Conservation (phyloP, 2,329 filamentous ascomycete genomes). For the Botrytis tulipae region DNA sequence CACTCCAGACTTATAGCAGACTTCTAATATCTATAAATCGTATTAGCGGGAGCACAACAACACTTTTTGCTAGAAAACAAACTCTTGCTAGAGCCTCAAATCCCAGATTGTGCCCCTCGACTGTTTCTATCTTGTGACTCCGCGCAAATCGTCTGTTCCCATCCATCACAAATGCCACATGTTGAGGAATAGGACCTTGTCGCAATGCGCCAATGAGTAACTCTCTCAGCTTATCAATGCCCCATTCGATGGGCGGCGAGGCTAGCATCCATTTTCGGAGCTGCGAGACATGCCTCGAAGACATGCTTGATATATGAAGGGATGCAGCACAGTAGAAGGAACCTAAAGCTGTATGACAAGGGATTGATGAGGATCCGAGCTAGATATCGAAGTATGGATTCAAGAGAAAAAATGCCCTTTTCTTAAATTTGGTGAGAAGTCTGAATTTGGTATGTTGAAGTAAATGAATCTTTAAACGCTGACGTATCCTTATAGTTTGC, state of each 20-base stretch:
- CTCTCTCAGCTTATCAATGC: constrained; percentile 73
- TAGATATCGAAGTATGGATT: not conserved
- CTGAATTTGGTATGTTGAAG: not conserved
- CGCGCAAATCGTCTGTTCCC: constrained; percentile 92
- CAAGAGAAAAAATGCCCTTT: not conserved
- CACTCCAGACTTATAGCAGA: constrained; percentile 97
- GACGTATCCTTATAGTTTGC: constrained; percentile 6
- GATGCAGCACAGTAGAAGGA: not conserved
- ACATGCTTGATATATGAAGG: constrained; percentile 30
- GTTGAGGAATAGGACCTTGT: constrained; percentile 88
- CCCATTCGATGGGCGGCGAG: constrained; percentile 90
- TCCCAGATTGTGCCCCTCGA: constrained; percentile 92
- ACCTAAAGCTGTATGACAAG: constrained; percentile 3
- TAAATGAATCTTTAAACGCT: not conserved
- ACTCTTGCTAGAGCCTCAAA: constrained; percentile 92
- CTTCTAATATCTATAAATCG: constrained; percentile 72
- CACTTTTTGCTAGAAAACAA: constrained; percentile 35
- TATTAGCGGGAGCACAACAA: constrained; percentile 23
- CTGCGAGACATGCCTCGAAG: constrained; percentile 58
- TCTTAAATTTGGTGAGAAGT: too few relatives aligned
- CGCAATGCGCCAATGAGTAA: constrained; percentile 83
- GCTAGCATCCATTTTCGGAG: constrained; percentile 75
- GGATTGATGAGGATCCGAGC: not conserved
- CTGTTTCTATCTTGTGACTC: constrained; percentile 87
- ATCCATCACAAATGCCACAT: constrained; percentile 99